These are phyloP conservation scores for Balakata baccata DNA, from an alignment of 345 rosid genomes.

Conservation along the genomic window DNA sequence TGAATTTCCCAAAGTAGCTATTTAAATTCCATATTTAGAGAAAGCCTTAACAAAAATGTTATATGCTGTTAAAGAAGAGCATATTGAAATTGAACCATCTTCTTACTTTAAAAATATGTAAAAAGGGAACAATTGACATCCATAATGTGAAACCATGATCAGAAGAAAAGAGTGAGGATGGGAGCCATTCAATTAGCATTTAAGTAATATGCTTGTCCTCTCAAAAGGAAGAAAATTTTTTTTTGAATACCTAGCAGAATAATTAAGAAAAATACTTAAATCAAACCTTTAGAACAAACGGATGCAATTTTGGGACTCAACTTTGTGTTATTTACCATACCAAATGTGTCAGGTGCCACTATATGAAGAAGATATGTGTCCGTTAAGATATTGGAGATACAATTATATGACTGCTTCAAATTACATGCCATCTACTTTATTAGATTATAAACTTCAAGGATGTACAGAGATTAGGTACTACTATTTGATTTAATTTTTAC, in stretches of 20 bases:
- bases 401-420: neutral
- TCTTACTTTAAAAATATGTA: neutral
- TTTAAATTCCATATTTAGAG: neutral
- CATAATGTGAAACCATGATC: neutral
- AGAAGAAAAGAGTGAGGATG: neutral
- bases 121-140: neutral
- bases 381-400: neutral
- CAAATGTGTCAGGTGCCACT: neutral
- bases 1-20: neutral
- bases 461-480: neutral
- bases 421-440: neutral
- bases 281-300: neutral
- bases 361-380: neutral
- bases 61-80: neutral
- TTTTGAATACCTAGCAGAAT: neutral
- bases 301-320: neutral
- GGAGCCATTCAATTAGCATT: neutral
- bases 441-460: neutral
- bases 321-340: neutral
- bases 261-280: neutral
- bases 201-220: neutral
- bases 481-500: neutral
- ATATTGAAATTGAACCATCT: neutral
- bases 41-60: neutral
- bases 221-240: neutral